Evolutionary conservation across 106 monocot species (phyloP), one percentile per base, ranked within the genome.

Genomic region (Allium sativum): DNA sequence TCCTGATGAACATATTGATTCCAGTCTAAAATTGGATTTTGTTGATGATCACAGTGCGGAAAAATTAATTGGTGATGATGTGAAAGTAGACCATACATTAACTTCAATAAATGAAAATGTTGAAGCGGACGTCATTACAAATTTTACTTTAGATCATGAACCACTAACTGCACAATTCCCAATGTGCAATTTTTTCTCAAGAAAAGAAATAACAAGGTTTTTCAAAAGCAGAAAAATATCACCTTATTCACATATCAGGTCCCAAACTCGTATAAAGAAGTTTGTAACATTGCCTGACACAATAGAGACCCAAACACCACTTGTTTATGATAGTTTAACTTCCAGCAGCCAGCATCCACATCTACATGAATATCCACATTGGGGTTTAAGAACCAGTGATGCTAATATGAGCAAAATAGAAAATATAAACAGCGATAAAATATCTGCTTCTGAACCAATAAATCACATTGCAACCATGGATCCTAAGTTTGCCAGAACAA

Each of bases 131-230:
- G 44, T 10, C n/a, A 45, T 16, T 61, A 40, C 45, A 8, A 53
- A 63, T 14, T 78, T 75, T 46, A 51, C 42, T 68, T 62, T 70
- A 41, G 65, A 72, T 21, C 77, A 65, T 44, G 58, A 86, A 45
- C 88, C 92, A 48, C 44, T 99, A 18, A 83, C 74, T 54, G 82
- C 74, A 72, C 98, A 99, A 45, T 62, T 99, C 79, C 98, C 98
- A 43, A 64, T n/a, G 10, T 85, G 85, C 44, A 60, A 92, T 79
- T 45, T 99, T 72, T 92, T 99, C 77, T 99, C 92, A 18, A 82
- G 66, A 68, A 88, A 74, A 69, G 83, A 70, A 69, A 76, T 99
- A 78, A 48, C 54, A 18, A 55, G 52, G 9, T 99, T 85, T 83
- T 82, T 85, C 44, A 82, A 31, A 75, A 68, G 50, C 14, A 82